Evolutionary conservation across 352 stramenopile species (phyloP).

Genomic region (Phytopythium litorale): DNA sequence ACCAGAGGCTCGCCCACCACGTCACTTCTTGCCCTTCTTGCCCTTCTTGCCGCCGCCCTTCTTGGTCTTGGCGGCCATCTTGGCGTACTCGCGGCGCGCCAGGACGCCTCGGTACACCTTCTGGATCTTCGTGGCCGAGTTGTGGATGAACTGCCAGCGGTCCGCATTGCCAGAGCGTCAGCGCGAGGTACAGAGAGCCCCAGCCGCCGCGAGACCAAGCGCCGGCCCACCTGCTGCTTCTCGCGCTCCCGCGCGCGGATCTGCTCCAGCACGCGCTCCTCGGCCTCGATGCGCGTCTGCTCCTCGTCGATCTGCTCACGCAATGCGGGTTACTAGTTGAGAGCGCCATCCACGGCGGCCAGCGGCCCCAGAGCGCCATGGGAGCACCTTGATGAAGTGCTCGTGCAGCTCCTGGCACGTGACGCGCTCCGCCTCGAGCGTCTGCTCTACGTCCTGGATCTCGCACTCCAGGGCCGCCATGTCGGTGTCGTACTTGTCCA

Average conservation of each 20-base stretch:
- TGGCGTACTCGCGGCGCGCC: conserved; percentile 58
- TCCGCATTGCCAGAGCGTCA: too few species aligned
- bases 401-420: conserved; percentile 74
- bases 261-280: conserved; percentile 70
- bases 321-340: not conserved
- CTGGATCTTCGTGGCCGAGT: conserved; percentile 73
- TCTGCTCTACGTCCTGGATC: conserved; percentile 38
- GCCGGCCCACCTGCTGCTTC: conserved; percentile 60
- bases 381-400: conserved; percentile 72
- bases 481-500: conserved; percentile 78
- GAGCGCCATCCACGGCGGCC: not conserved
- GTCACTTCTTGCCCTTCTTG: conserved; percentile 33
- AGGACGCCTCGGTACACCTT: conserved; percentile 76
- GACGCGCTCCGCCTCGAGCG: conserved; percentile 40
- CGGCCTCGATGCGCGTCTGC: conserved; percentile 76
- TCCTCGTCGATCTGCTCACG: conserved; percentile 69
- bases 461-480: conserved; percentile 62
- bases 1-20: not conserved
- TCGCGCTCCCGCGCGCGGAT: conserved; percentile 66
- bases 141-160: conserved; percentile 48
- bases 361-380: not conserved
- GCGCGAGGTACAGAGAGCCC: too few species aligned
- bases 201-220: not conserved
- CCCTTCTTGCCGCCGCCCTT: conserved; percentile 60
- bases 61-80: conserved; percentile 81